Evolutionary conservation across 2,329 filamentous ascomycete genomes (phyloP).

Genomic region (Rutstroemia sp.): DNA sequence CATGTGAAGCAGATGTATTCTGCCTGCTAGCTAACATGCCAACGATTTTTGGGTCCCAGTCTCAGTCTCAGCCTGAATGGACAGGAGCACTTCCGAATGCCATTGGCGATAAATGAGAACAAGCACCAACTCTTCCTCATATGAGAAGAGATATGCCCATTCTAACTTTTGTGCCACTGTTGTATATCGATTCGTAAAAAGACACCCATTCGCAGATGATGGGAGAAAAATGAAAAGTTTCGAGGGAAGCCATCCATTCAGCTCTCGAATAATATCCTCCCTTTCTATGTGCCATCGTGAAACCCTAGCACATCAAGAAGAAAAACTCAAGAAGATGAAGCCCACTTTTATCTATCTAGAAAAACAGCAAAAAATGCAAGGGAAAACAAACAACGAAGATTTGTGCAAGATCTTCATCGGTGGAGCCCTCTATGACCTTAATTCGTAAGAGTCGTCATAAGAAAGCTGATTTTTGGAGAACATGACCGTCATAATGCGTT

Average conservation of each 20-base stretch:
- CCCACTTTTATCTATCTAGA: conserved; percentile 26
- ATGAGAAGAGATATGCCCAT: conserved; percentile 17
- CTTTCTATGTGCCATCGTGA: conserved; percentile 9
- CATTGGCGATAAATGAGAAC: conserved; percentile 27
- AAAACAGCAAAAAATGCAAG: conserved; percentile 14
- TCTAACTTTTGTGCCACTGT: conserved; percentile 8
- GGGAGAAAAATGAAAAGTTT: conserved; percentile 19
- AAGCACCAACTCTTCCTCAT: conserved; percentile 16
- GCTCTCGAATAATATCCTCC: conserved; percentile 12
- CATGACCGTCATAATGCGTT: conserved; percentile 31
- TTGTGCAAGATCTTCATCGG: conserved; percentile 26
- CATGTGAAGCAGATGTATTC: conserved; percentile 8
- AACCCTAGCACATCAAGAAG: conserved; percentile 6
- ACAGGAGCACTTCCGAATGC: conserved; percentile 33
- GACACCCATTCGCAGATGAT: conserved; percentile 24
- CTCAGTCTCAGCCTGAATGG: conserved; percentile 25
- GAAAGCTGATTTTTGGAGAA: conserved; percentile 22
- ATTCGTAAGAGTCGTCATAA: background rate
- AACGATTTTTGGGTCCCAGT: background rate
- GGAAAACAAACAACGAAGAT: conserved; percentile 17
- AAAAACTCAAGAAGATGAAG: conserved; percentile 19
- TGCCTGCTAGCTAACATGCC: conserved; percentile 3
- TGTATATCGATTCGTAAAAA: conserved; percentile 8
- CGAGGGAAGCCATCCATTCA: conserved; percentile 12
- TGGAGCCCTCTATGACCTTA: conserved; percentile 10